A percentile compares a stretch with the other conserved stretches of the same genome.
phyloP scores from a whole-genome alignment of 805 yeast species.

The Myxozyma geophila region DNA sequence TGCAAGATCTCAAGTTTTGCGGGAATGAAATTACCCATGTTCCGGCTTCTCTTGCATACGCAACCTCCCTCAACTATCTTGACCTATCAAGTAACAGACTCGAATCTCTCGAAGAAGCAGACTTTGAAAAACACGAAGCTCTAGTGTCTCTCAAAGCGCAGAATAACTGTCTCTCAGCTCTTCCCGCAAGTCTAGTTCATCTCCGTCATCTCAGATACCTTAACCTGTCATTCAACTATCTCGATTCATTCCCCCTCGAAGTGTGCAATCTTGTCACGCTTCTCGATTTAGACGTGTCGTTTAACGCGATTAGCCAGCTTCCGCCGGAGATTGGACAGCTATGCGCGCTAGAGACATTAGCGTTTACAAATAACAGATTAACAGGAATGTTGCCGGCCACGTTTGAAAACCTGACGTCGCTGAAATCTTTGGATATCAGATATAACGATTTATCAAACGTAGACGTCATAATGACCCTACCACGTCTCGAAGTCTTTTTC shows the following conservation, averaged over 20 bases:
- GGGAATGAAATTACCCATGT: conserved; percentile 72
- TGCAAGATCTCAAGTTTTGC: conserved; percentile 37
- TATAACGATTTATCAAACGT: conserved; percentile 62
- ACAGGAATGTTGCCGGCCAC: conserved; percentile 56
- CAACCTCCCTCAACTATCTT: conserved; percentile 65
- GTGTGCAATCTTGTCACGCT: conserved; percentile 64
- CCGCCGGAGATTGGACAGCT: conserved; percentile 68
- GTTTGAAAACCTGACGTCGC: conserved; percentile 56
- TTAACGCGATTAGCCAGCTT: conserved; percentile 66
- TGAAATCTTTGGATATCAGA: conserved; percentile 76
- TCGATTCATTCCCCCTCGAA: conserved; percentile 60
- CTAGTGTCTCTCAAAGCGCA: conserved; percentile 57
- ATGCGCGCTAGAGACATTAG: conserved; percentile 65
- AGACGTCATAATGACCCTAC: conserved; percentile 40
- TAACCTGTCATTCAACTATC: conserved; percentile 78
- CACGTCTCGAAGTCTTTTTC: conserved; percentile 37
- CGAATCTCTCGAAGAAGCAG: conserved; percentile 52
- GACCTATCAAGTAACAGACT: conserved; percentile 81
- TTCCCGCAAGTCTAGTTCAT: conserved; percentile 56
- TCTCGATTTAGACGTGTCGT: conserved; percentile 75
- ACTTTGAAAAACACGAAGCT: conserved; percentile 57
- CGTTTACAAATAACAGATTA: conserved; percentile 74
- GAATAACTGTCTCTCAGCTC: conserved; percentile 48
- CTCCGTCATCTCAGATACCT: conserved; percentile 56
- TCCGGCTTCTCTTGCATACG: conserved; percentile 74